A percentile compares a stretch with the other conserved stretches of the same genome.
These are phyloP conservation scores for Cardamine chenopodiifolia DNA, from an alignment of 345 rosid genomes.

Conservation along the genomic window DNA sequence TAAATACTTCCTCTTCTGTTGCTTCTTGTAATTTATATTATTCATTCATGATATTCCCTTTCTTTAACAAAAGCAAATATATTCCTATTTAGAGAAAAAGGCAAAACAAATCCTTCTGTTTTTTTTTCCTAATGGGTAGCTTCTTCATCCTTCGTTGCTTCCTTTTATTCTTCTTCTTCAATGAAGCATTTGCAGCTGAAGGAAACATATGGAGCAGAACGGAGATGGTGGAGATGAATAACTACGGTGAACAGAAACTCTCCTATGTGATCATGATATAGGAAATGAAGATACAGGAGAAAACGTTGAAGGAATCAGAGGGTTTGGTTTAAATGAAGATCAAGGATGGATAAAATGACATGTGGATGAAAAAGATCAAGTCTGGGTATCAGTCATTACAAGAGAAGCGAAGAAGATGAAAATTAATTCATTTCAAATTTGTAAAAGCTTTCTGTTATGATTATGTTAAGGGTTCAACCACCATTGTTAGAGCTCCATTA, in stretches of 20 bases:
- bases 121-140: slow-evolving; percentile 21
- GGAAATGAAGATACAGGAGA: too few species aligned
- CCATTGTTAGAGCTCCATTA: too few species aligned
- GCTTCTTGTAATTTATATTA: slow-evolving; percentile 27
- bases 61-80: slow-evolving; percentile 18
- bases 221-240: slow-evolving; percentile 43
- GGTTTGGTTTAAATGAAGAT: too few species aligned
- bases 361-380: too few species aligned
- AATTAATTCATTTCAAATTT: too few species aligned
- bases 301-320: too few species aligned
- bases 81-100: not conserved
- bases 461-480: too few species aligned
- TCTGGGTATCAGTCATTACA: too few species aligned
- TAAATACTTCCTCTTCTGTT: slow-evolving; percentile 23
- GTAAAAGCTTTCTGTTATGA: too few species aligned
- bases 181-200: slow-evolving; percentile 43
- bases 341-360: too few species aligned
- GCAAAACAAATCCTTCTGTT: not conserved
- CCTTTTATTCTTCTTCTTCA: slow-evolving; percentile 41
- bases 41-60: slow-evolving; percentile 33
- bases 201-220: slow-evolving; percentile 36
- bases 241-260: slow-evolving; percentile 45
- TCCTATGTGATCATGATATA: slow-evolving; percentile 27
- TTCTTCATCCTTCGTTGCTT: slow-evolving; percentile 31
- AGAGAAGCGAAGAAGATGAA: too few species aligned